Evolutionary conservation across 345 rosid species (phyloP), one percentile per base, ranked within the genome.

Genomic region (Gossypium thurberi): DNA sequence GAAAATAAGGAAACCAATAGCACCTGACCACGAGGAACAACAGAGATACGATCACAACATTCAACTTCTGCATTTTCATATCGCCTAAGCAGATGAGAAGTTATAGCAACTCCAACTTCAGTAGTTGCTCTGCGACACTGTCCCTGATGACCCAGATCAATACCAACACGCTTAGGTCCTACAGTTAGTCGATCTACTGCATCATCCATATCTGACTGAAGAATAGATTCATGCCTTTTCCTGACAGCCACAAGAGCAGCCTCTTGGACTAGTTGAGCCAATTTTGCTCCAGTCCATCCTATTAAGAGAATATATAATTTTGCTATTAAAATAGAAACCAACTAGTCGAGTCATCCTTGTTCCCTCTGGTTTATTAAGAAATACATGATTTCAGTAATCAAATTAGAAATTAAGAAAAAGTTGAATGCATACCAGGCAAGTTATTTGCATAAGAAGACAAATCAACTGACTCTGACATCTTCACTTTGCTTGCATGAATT

Each of bases 211-310:
- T 93, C 97, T 20, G 96, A 84, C 62, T 80, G 89, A 78, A 88
- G 86, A 82, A 93, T 84, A 47, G 94, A 86, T 51, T 70, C 78
- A 73, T 93, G 94, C 72, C 83, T 85, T 81, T 88, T 91, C 79
- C 96, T 90, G 75, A 91, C 97, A 52, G 98, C 98, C 48, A 93
- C 97, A 58, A 93, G 92, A 71, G 98, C 98, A 81, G 97, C 94
- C 78, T 91, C 98, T 81, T 90, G 97, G 78, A 91, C 86, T 72
- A 93, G 84, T 84, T 90, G 98, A 73, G 98, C 94, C 80, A 93
- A 82, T 77, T 74, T 88, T 72, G 98, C 98, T 75, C 98, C 98
- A 0, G 87, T 85, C 98, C 98, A 93, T 82, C 97, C 98, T 93
- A 81, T 74, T 69, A 79, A 65, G 68, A 58, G 65, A 51, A 75